phyloP scores from a whole-genome alignment of 2,329 filamentous ascomycete species.

The Ilyonectria sp. region DNA sequence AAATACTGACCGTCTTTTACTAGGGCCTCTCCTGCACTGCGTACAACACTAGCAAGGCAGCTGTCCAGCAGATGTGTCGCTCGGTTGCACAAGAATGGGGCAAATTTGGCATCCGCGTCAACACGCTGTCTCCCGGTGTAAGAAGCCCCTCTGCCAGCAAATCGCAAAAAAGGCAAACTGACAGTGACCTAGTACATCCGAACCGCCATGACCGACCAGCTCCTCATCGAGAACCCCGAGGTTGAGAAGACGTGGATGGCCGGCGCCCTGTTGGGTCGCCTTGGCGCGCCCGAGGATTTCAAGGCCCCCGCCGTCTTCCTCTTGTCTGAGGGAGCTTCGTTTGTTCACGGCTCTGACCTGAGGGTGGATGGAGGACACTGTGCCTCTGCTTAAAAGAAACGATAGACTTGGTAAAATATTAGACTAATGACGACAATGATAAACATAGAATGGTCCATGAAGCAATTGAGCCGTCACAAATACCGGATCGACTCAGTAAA shows the following conservation, averaged over 20 bases:
- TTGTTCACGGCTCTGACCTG: constrained; percentile 71
- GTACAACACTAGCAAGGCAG: constrained; percentile 75
- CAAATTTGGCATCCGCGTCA: constrained; percentile 74
- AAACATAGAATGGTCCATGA: constrained; percentile 3
- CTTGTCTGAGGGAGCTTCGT: constrained; percentile 69
- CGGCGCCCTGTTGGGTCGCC: constrained; percentile 66
- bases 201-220: constrained; percentile 63
- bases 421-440: constrained; percentile 23
- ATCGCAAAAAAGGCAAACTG: background rate
- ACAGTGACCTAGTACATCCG: constrained; percentile 57
- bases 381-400: constrained; percentile 49
- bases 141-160: constrained; percentile 24
- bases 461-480: background rate
- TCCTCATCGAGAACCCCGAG: constrained; percentile 62
- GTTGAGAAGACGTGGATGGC: constrained; percentile 68
- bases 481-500: too few species aligned
- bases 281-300: constrained; percentile 71
- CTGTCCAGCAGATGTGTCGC: constrained; percentile 71
- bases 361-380: constrained; percentile 72
- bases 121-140: constrained; percentile 75
- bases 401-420: constrained; percentile 6
- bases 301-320: constrained; percentile 71
- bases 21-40: constrained; percentile 75
- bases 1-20: background rate
- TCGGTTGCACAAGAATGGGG: constrained; percentile 76